phyloP scores from a whole-genome alignment of 2,329 filamentous ascomycete species.

The Aspergillus calidoustus region DNA sequence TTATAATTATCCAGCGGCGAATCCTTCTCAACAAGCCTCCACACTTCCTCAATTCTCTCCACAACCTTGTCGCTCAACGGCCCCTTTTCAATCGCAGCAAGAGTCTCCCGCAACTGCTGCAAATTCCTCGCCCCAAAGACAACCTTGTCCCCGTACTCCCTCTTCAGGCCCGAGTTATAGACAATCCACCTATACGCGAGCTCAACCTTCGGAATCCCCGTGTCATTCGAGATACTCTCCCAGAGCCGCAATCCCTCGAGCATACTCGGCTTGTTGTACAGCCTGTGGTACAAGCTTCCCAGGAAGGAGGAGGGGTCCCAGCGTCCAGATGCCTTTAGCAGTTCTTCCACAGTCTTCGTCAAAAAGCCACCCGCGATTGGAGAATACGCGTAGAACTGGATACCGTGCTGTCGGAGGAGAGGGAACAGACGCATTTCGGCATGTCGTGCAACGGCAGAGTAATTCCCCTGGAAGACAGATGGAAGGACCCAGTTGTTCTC shows the following conservation, averaged over 20 bases:
- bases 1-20: slow-evolving; percentile 28
- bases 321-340: slow-evolving; percentile 14
- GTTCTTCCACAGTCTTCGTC: slow-evolving; percentile 29
- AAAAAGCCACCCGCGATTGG: slow-evolving; percentile 36
- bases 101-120: slow-evolving; percentile 26
- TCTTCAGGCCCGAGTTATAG: slow-evolving; percentile 31
- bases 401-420: slow-evolving; percentile 48
- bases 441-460: slow-evolving; percentile 44
- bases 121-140: slow-evolving; percentile 26
- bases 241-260: slow-evolving; percentile 30
- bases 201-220: slow-evolving; percentile 37
- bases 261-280: slow-evolving; percentile 32
- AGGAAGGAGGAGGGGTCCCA: slow-evolving; percentile 26
- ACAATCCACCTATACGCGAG: slow-evolving; percentile 44
- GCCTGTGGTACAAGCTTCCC: slow-evolving; percentile 30
- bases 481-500: slow-evolving; percentile 49
- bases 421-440: slow-evolving; percentile 50
- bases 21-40: slow-evolving; percentile 32
- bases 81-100: slow-evolving; percentile 51
- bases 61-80: slow-evolving; percentile 29
- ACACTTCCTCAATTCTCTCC: slow-evolving; percentile 31
- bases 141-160: slow-evolving; percentile 23
- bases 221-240: slow-evolving; percentile 25
- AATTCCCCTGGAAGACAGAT: slow-evolving; percentile 52
- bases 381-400: slow-evolving; percentile 51